phyloP scores from a whole-genome alignment of 169 alveolate genomes.

The Plasmodium yoelii region DNA sequence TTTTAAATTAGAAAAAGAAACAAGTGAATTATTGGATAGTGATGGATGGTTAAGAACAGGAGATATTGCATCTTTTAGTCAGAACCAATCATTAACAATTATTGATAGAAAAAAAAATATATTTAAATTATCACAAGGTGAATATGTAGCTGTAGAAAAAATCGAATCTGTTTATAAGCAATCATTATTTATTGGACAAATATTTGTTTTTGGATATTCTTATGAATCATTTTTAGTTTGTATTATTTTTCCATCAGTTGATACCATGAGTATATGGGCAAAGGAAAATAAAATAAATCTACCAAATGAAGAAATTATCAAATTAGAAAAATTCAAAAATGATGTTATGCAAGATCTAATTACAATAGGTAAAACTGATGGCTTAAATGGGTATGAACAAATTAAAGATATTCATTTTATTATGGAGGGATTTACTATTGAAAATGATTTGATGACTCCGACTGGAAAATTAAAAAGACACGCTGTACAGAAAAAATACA shows the following conservation, averaged over 20 bases:
- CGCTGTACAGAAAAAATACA: slow-evolving; percentile 77
- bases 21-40: slow-evolving; percentile 86
- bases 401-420: slow-evolving; percentile 84
- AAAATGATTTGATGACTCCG: slow-evolving; percentile 85
- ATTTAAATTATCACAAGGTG: slow-evolving; percentile 97
- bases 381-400: slow-evolving; percentile 84
- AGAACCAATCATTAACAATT: slow-evolving; percentile 90
- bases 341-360: slow-evolving; percentile 78
- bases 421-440: slow-evolving; percentile 83
- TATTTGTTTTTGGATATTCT: slow-evolving; percentile 82
- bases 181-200: slow-evolving; percentile 80
- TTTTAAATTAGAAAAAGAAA: slow-evolving; percentile 91
- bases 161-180: slow-evolving; percentile 85
- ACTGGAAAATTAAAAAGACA: slow-evolving; percentile 86
- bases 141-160: slow-evolving; percentile 96
- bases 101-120: slow-evolving; percentile 96
- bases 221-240: slow-evolving; percentile 76
- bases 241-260: slow-evolving; percentile 79
- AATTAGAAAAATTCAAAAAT: slow-evolving; percentile 58
- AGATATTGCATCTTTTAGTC: slow-evolving; percentile 90
- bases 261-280: slow-evolving; percentile 77
- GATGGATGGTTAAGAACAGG: slow-evolving; percentile 96
- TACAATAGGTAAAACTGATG: slow-evolving; percentile 75
- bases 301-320: slow-evolving; percentile 49
- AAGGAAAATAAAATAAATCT: slow-evolving; percentile 64